phyloP scores from a whole-genome alignment of 2,329 filamentous ascomycete species.

The Botrytis aclada region DNA sequence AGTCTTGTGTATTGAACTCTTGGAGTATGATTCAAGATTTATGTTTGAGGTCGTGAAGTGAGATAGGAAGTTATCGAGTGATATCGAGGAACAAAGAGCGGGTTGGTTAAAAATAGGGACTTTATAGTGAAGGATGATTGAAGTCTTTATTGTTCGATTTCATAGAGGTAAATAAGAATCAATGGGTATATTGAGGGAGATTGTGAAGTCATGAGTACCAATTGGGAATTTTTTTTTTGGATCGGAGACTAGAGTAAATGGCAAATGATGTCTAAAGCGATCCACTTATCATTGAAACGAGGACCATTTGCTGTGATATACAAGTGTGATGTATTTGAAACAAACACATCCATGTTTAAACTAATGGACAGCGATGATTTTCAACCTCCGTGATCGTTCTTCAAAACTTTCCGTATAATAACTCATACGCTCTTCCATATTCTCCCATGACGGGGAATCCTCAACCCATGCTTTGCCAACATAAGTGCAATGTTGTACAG shows the following conservation, averaged over 20 bases:
- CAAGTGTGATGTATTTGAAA: neutral
- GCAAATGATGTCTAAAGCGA: neutral
- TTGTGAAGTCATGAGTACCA: rapidly evolving
- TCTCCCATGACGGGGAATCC: no score
- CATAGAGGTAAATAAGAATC: neutral
- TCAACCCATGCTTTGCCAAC: neutral
- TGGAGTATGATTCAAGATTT: no score
- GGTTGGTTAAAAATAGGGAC: neutral
- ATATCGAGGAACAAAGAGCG: neutral
- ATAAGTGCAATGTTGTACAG: neutral
- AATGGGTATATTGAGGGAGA: rapidly evolving
- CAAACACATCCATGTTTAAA: neutral
- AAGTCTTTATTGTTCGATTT: neutral
- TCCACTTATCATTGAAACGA: neutral
- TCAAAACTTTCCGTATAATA: no score
- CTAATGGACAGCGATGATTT: neutral
- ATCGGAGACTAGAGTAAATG: neutral
- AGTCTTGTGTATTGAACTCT: no score
- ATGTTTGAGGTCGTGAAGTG: no score
- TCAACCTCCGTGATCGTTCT: no score
- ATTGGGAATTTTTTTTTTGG: neutral
- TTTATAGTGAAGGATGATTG: neutral
- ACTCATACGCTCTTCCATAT: no score
- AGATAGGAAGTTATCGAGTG: no score
- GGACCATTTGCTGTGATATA: neutral